A percentile compares a stretch with the other conserved stretches of the same genome.
Conservation (phyloP, 2,329 filamentous ascomycete genomes). For the Curvularia verruculosa region DNA sequence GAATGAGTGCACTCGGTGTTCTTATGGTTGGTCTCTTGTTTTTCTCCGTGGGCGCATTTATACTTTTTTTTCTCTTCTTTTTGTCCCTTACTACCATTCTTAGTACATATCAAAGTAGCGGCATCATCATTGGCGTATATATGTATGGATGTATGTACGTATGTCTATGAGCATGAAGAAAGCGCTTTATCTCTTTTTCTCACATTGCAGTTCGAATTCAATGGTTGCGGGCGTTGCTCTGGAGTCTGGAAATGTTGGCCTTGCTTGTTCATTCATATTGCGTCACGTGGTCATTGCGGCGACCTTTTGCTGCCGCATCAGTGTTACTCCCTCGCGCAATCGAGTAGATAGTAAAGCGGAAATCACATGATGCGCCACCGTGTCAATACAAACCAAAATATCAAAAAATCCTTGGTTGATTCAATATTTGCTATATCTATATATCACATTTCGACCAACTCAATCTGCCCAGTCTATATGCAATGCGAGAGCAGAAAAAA, state of each 20-base stretch:
- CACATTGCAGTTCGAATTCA: neutral
- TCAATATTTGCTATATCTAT: no score
- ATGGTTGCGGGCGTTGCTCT: neutral
- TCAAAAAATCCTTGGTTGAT: no score
- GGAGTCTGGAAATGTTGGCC: neutral
- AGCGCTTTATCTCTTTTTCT: neutral
- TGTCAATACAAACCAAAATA: no score
- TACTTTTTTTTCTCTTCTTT: neutral
- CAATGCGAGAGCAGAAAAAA: no score
- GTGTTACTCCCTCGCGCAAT: neutral
- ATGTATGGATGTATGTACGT: neutral
- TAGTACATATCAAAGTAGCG: neutral
- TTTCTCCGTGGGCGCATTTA: neutral
- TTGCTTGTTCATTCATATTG: no score
- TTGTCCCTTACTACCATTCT: neutral
- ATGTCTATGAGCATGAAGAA: neutral
- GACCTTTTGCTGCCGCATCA: neutral
- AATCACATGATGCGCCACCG: neutral
- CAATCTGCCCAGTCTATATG: no score
- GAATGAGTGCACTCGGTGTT: neutral
- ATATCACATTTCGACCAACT: no score
- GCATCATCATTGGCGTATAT: conserved; percentile 11
- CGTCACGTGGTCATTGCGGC: neutral
- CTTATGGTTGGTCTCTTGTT: neutral
- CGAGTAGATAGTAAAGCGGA: neutral